A percentile compares a stretch with the other conserved stretches of the same genome.
phyloP scores from a whole-genome alignment of 139 green algal genomes.

The Volvox africanus region DNA sequence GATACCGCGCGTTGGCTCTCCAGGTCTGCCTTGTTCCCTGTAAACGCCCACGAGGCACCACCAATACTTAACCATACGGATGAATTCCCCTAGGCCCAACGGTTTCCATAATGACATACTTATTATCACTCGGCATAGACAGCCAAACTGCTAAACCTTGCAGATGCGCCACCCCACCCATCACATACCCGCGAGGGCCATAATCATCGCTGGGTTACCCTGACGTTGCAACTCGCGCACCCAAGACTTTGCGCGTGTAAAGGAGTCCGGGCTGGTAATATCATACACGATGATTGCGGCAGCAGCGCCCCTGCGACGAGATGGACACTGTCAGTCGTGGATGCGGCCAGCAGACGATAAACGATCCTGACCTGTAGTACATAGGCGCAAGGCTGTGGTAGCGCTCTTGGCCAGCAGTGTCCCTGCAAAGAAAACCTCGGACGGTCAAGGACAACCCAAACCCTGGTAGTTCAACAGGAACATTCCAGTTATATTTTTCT shows the following conservation, averaged over 20 bases:
- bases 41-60: neutral
- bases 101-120: neutral
- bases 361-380: conserved; percentile 91
- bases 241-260: conserved; percentile 95
- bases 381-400: conserved; percentile 99
- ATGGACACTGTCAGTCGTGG: neutral
- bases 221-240: conserved; percentile 91
- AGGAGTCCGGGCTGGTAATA: conserved; percentile 84
- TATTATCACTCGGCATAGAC: neutral
- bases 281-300: conserved; percentile 93
- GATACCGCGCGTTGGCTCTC: conserved; percentile 73
- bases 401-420: conserved; percentile 97
- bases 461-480: neutral
- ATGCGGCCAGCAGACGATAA: neutral
- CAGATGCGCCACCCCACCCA: neutral
- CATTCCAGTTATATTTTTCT: neutral
- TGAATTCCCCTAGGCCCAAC: neutral
- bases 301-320: conserved; percentile 82
- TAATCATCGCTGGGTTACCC: conserved; percentile 94
- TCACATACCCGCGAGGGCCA: conserved; percentile 88
- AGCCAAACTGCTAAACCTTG: neutral
- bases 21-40: conserved; percentile 97
- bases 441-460: conserved; percentile 2
- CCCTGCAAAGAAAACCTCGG: conserved; percentile 69
- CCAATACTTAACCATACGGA: neutral